Evolutionary conservation across 2,329 filamentous ascomycete species (phyloP), one percentile per base, ranked within the genome.

Genomic region (Fusarium floridanum): DNA sequence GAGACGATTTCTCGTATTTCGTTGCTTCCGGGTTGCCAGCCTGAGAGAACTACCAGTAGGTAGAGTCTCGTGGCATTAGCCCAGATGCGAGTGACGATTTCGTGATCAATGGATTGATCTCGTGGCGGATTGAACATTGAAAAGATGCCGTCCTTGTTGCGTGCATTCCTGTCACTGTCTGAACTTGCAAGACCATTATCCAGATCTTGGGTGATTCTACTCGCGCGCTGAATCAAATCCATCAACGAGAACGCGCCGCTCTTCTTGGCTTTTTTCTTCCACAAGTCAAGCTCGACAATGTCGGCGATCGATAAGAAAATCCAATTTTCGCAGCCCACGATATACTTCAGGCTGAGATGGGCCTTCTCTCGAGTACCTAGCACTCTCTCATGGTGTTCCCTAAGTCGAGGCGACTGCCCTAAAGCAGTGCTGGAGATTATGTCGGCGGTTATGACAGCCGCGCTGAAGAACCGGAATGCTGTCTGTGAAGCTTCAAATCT

Each of bases 391-490:
- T 68, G 14, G 6, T 74, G 29, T 2, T 37, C 34, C 3, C 17
- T 3, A 2, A 72, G 64, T 0, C 22, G 24, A 2, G 73, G 61
- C 2, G 1, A 2, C 5, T 39, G 34, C 5, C 65, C 36, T 0
- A 72, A 53, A 11, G 34, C 39, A 5, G 61, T 72, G 7, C 67
- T 71, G 0, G 71, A 61, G 24, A 77, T 36, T 0, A 75, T 66
- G n/a, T 77, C 74, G 1, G 56, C 63, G 8, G 50, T 82, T 5
- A 86, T 62, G 0, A 86, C 75, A 11, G 77, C 74, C 2, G 78
- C 81, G 7, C 78, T 78, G 41, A 78, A 84, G 60, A 83, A 86
- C 60, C 78, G 79, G 50, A 82, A 82, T 22, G 77, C 81, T 2
- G 82, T 78, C 59, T 86, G 82, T 50, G 83, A 82, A 1, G 65